These are phyloP conservation scores for Venturia carpophila DNA, from an alignment of 2,329 filamentous ascomycete genomes.

Conservation along the genomic window DNA sequence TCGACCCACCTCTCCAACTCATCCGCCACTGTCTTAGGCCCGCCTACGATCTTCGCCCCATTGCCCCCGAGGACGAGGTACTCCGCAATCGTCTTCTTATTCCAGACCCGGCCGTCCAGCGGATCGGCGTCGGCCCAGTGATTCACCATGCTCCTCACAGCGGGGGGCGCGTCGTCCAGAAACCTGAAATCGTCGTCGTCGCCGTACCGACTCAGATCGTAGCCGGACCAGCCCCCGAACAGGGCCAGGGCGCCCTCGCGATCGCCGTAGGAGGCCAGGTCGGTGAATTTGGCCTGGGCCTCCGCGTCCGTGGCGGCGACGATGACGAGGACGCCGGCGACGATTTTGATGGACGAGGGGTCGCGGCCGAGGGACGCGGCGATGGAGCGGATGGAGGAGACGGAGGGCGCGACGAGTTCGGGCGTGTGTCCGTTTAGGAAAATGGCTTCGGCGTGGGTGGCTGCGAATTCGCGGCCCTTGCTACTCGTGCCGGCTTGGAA, in stretches of 20 bases:
- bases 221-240: slow-evolving; percentile 52
- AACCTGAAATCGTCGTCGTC: slow-evolving; percentile 49
- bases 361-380: slow-evolving; percentile 47
- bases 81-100: slow-evolving; percentile 27
- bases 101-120: slow-evolving; percentile 20
- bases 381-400: slow-evolving; percentile 46
- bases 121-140: slow-evolving; percentile 25
- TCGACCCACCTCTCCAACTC: slow-evolving; percentile 15
- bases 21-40: slow-evolving; percentile 23
- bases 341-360: slow-evolving; percentile 49
- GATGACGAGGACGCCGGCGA: slow-evolving; percentile 32
- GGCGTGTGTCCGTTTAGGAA: slow-evolving; percentile 52
- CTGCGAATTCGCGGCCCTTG: slow-evolving; percentile 50
- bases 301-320: slow-evolving; percentile 35
- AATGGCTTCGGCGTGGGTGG: slow-evolving; percentile 53
- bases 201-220: slow-evolving; percentile 51
- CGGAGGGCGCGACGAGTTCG: slow-evolving; percentile 41
- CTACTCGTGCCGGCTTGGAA: slow-evolving; percentile 52
- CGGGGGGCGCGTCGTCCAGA: slow-evolving; percentile 26
- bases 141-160: slow-evolving; percentile 28
- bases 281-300: slow-evolving; percentile 45
- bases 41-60: slow-evolving; percentile 31
- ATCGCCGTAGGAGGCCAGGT: slow-evolving; percentile 45
- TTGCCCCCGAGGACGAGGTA: slow-evolving; percentile 26
- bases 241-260: slow-evolving; percentile 49